Evolutionary conservation across 1,139 yeast genomes (phyloP), one percentile per base, ranked within the genome.

Genomic region (Candida mesenterica): DNA sequence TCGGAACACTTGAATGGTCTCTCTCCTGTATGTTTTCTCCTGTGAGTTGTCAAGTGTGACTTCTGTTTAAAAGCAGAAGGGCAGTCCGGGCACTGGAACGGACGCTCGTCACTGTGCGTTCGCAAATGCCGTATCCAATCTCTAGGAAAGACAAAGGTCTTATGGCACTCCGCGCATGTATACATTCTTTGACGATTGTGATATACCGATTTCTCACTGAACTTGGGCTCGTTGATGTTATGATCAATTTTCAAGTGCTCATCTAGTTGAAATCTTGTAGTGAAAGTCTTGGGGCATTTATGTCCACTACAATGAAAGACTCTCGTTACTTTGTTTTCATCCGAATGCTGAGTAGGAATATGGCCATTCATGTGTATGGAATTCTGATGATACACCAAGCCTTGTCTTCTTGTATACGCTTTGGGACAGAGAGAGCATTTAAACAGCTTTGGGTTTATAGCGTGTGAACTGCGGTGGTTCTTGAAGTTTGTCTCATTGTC

Each of bases 11-110:
- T 61, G 55, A 75, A 84, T 0, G 96, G 96, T 52, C 81, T 81
- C 57, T 82, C 79, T 40, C 82, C 81, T 1, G 97, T 87, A 57
- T 92, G 98, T 2, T 83, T 82, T 53, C 85, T 94, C 32, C 90
- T 63, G 59, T 92, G 98, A 29, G 97, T 75, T 15, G 84, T 62
- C 13, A 89, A 66, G 57, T 92, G 92, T 50, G 90, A 97, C 27
- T 92, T 71, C 55, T 92, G 97, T n/a, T 76, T 63, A 52, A 92
- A 92, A 1, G 74, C 45, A 5, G 55, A 50, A 8, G 41, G 42
- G 34, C 61, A 57, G 14, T 40, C 39, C 14, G 41, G 38, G 39
- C 60, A 57, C 24, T 43, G 43, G 33, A 40, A 56, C 9, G 61
- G 61, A 26, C 55, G 40, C 30, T 54, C 61, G 24, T 59, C 62